Evolutionary conservation across 176 grass and related monocot species (phyloP), one percentile per base, ranked within the genome.

Genomic region (Bonia amplexicaulis): DNA sequence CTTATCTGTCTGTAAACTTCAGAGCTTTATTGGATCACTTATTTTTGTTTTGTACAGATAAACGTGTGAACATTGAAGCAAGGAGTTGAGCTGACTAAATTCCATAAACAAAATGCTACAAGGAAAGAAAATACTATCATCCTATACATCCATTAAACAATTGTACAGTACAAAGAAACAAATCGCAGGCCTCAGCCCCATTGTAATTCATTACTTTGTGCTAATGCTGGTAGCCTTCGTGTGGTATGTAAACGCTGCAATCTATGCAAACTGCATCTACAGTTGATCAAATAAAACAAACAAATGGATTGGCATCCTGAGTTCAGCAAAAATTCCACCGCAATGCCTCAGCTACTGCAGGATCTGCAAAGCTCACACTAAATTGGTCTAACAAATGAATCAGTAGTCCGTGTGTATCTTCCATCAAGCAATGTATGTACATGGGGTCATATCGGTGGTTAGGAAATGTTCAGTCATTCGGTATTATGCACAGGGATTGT

Each of bases 361-460:
- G 39, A 69, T 67, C 49, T 68, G 31, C 73, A 85, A 69, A 85
- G 7, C 49, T 59, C 63, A 15, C 39, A 3, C 84, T 71, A 45
- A 77, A 29, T 71, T 73, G 29, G 35, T 81, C 83, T 19, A 77
- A 86, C 47, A 15, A 53, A 86, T 59, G 47, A 82, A 66, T 83
- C 79, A 29, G 20, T 27, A 65, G 48, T 12, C 15, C 7, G 6
- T 15, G 44, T n/a, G 23, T 55, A 27, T 29, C 82, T 77, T 85
- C 53, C 44, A 62, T 74, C 52, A 82, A 49, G 35, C 78, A 77
- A 73, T 86, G 22, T 69, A 85, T 86, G 39, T 74, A 86, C 88
- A 82, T 22, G 17, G 57, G 44, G 44, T 48, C 71, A 47, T 40
- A 26, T 12, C n/a, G 31, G 49, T 44, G 37, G 61, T 63, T 68